Evolutionary conservation across 2,329 filamentous ascomycete species (phyloP).

Genomic region (Neocatenulostroma microsporum): DNA sequence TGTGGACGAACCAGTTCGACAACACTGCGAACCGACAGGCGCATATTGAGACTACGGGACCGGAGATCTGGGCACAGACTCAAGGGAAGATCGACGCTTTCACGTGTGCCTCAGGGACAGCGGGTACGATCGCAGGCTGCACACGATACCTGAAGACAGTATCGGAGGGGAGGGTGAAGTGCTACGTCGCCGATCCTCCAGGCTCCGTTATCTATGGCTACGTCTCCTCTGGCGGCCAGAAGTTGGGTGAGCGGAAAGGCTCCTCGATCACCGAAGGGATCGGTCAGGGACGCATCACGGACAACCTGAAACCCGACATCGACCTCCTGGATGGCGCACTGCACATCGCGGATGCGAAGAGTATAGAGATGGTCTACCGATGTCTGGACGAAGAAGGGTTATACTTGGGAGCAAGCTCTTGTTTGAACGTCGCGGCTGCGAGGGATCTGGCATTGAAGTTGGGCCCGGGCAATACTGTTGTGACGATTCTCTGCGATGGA

Average conservation of each 20-base stretch:
- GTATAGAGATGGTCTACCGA: conserved; percentile 94
- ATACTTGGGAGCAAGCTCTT: conserved; percentile 88
- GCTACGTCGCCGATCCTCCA: conserved; percentile 86
- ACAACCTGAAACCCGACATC: conserved; percentile 82
- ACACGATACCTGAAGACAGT: conserved; percentile 83
- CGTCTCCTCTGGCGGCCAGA: conserved; percentile 75
- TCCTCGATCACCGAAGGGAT: conserved; percentile 96
- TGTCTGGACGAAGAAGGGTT: conserved; percentile 93
- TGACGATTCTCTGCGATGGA: conserved; percentile 89
- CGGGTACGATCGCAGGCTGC: conserved; percentile 78
- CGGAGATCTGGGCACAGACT: conserved; percentile 95
- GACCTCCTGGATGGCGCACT: conserved; percentile 76
- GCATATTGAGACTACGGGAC: conserved; percentile 93
- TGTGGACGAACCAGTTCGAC: conserved; percentile 99
- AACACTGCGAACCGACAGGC: conserved; percentile 89
- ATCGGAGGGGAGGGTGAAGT: conserved; percentile 69
- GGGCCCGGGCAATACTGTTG: conserved; percentile 80
- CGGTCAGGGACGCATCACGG: conserved; percentile 91
- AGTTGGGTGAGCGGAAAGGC: conserved; percentile 70
- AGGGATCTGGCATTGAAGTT: conserved; percentile 88
- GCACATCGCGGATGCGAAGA: conserved; percentile 83
- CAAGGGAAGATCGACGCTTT: conserved; percentile 81
- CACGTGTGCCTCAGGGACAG: conserved; percentile 90
- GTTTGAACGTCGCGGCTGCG: conserved; percentile 89
- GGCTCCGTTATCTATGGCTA: conserved; percentile 91